Base-by-base conservation (phyloP, 192 early-diverging fungal species). In the Backusella luteola region DNA sequence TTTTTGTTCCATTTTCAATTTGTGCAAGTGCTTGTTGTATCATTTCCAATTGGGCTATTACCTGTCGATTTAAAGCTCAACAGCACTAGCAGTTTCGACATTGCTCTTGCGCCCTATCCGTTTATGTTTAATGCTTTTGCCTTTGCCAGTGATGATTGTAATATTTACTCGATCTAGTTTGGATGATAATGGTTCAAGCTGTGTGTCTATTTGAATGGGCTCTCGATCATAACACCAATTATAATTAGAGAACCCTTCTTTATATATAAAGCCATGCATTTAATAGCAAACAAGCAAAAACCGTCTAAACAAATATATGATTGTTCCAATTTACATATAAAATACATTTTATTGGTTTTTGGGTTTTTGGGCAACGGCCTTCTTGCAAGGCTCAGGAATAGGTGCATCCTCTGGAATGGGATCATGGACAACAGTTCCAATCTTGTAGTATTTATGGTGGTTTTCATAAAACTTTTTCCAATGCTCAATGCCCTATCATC, bases 401-500 rank as follows among this genome's bases (percentile, higher is more conserved):
- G 96, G 96, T 12, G 92, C 77, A 38, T 90, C 84, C 14, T 93
- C 91, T 66, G 93, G 91, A 74, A 99, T 96, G 12, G 95, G 94
- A 23, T 89, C 85, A 69, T 96, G 91, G 0, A 90, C 77, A 1
- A 99, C 94, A 3, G 80, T 81, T 0, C 98, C 98, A 32, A 98
- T 91, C 71, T 92, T 92, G 79, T 91, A 91, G 74, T 98, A 99
- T 56, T 89, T 92, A 76, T 93, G 90, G 75, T 94, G 91, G 59
- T 96, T 93, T 56, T 91, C 88, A 81, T 97, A 99, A 78, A 97
- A 97, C 17, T 84, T 85, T 52, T 91, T 90, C 98, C 98, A 99
- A 66, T 87, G 85, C 17, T 90, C 85, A 44, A 97, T 67, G 15
- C 80, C 83, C 93, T 94, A 72, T 38, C 44, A 78, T 59, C 66